A percentile compares a stretch with the other conserved stretches of the same genome.
phyloP scores from a whole-genome alignment of 1,139 yeast genomes.

The Scheffersomyces quercinus region DNA sequence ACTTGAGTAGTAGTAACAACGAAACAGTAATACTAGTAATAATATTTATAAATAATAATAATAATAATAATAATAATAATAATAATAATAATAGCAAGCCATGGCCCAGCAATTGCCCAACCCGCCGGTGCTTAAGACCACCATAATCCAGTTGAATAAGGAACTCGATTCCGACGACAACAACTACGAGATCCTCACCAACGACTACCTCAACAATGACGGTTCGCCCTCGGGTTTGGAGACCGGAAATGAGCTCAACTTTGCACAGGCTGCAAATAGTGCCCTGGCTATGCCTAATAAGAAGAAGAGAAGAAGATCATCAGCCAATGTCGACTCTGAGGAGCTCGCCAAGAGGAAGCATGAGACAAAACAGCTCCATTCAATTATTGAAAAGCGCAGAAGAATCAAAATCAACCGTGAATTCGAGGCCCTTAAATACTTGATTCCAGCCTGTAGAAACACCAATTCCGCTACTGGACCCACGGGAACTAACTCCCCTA shows the following conservation, averaged over 20 bases:
- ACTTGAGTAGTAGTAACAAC: too few species aligned
- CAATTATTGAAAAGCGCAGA: conserved; percentile 78
- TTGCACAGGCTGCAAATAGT: conserved; percentile 3
- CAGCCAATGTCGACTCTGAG: conserved; percentile 47
- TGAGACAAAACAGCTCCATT: conserved; percentile 67
- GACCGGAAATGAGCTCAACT: not conserved
- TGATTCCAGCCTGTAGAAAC: conserved; percentile 75
- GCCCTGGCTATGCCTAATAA: conserved; percentile 15
- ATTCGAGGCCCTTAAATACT: conserved; percentile 74
- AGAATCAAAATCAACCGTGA: conserved; percentile 79
- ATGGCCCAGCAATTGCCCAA: conserved; percentile 36
- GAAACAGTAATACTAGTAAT: too few species aligned
- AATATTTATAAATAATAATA: too few species aligned
- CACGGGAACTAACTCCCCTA: conserved; percentile 13
- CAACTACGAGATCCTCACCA: conserved; percentile 44
- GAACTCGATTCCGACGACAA: conserved; percentile 45
- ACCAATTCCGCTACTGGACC: conserved; percentile 19
- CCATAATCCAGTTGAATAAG: conserved; percentile 59
- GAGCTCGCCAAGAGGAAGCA: conserved; percentile 56
- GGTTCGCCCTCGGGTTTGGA: not conserved
- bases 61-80: too few species aligned
- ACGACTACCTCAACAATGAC: conserved; percentile 25
- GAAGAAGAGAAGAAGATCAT: conserved; percentile 50
- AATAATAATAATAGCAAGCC: too few species aligned
- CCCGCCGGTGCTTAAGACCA: conserved; percentile 64